Base-by-base conservation (phyloP, 768 basidiomycete species). In the Dentipellis sp. region DNA sequence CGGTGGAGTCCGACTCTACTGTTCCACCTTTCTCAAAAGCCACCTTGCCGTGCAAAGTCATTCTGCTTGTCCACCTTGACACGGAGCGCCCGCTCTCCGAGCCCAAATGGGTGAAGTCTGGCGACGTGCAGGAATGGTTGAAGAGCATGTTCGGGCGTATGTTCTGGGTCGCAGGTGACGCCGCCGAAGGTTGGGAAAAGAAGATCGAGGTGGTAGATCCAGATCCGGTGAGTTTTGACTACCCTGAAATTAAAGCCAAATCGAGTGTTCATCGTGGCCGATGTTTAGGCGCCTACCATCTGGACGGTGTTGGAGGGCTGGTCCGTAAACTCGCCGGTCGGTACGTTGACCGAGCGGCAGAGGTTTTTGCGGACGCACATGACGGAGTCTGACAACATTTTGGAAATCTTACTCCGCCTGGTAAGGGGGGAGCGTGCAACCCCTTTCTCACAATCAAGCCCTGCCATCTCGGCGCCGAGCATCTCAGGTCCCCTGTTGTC, bases 21-120 rank as follows among this genome's bases (percentile, higher is more conserved):
- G 74, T 94, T 17, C 91, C 93, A 10, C 83, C 87, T 11, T 88
- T 94, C 63, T 75, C 76, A 51, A 81, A 79, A 64, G 72, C 73
- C 8, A 61, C 61, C 22, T 67, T 78, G 17, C 82, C 87, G 23
- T 70, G 77, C 21, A 78, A 78, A 29, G 66, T 88, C 17, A 81
- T 78, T n/a, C 72, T 97, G 48, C 65, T 80, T 10, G 84, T 88
- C 21, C 79, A 92, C 71, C 79, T 98, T 59, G 95, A 99, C 69
- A 89, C 81, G 56, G 82, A 80, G 35, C 83, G 88, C 56, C 97
- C 97, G 0, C 72, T 98, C 36, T 94, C 93, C 14, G 94, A 97
- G 68, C 93, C 97, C 7, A 89, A 92, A 68, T 99, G 95, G 97
- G 92, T 93, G 38, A 91, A 93, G 69, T 86, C 88, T 8, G 95